Base-by-base conservation (phyloP, 208 protist species). In the Wallacemonas sp. region DNA sequence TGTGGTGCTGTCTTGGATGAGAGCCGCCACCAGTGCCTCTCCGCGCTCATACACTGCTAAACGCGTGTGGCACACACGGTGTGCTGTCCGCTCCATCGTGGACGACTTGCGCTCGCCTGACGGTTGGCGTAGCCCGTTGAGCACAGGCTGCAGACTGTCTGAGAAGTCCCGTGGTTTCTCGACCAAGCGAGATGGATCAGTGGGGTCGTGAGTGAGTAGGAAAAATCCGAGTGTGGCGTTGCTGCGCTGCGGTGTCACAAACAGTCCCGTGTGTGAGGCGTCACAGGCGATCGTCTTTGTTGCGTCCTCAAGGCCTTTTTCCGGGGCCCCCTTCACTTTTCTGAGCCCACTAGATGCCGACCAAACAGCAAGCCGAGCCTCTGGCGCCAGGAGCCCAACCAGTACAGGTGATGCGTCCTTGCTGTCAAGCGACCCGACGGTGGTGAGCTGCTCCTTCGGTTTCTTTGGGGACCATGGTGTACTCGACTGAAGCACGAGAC, bases 1-100 rank as follows among this genome's bases (percentile, higher is more conserved):
- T 14, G 26, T 2, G 9, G 36, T 61, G 1, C 55, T 70, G 0
- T 62, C 9, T 0, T 88, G 12, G 12, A 88, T 60, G 2, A 74
- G 58, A 11, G 67, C 71, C 1, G 87, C 55, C 0, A 93, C 75
- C 21, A 72, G 46, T 0, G 75, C 83, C 11, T 56, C 47, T 12
- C 48, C 21, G 21, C 74, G 87, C 12, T 81, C 26, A 30, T 34
- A 39, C 17, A 19, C 52, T 2, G 77, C 72, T 16, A 90, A 38
- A 17, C 57, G 54, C 14, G 78, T 74, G 1, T 70, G 57, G n/a
- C 63, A 65, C 16, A 88, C 68, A 1, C 55, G 38, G 23, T 87
- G 74, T 2, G 48, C 60, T 32, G 29, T 23, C 24, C 39, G 66
- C 23, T 4, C 0, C n/a, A 24, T 38, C 11, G 1, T 11, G 36